Conservation (phyloP, 2,329 filamentous ascomycete species). For the Fusarium mundagurra region DNA sequence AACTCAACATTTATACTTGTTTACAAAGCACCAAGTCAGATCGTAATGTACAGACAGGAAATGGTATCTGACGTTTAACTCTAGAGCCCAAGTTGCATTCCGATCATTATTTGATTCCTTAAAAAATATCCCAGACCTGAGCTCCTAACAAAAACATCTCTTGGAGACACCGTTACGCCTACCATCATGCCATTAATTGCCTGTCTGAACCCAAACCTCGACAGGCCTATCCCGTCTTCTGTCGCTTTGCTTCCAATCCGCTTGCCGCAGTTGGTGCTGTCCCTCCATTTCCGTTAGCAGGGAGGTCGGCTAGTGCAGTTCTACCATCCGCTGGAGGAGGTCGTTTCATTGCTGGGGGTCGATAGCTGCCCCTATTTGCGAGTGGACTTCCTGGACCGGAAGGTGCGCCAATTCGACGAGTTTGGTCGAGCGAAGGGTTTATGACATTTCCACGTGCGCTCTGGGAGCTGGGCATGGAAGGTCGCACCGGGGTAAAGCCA, state of each 20-base stretch:
- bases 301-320: conserved; percentile 61
- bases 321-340: conserved; percentile 53
- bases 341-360: conserved; percentile 68
- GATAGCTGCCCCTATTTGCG: conserved; percentile 67
- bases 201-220: neutral
- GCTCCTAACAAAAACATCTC: conserved; percentile 31
- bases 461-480: conserved; percentile 41
- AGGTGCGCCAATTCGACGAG: conserved; percentile 69
- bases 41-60: conserved; percentile 5
- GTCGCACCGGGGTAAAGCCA: conserved; percentile 47
- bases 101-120: conserved; percentile 12
- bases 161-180: conserved; percentile 28
- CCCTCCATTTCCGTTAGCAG: conserved; percentile 53
- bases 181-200: conserved; percentile 8
- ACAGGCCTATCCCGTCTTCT: conserved; percentile 53
- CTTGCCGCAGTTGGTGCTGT: conserved; percentile 34
- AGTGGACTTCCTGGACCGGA: conserved; percentile 64
- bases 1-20: neutral
- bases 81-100: conserved; percentile 6
- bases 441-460: conserved; percentile 53
- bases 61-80: neutral
- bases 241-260: conserved; percentile 61
- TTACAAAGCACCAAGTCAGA: neutral
- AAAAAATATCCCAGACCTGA: conserved; percentile 31
- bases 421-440: conserved; percentile 64